Conservation (phyloP, 2,329 filamentous ascomycete genomes). For the Furcasterigmium furcatum region DNA sequence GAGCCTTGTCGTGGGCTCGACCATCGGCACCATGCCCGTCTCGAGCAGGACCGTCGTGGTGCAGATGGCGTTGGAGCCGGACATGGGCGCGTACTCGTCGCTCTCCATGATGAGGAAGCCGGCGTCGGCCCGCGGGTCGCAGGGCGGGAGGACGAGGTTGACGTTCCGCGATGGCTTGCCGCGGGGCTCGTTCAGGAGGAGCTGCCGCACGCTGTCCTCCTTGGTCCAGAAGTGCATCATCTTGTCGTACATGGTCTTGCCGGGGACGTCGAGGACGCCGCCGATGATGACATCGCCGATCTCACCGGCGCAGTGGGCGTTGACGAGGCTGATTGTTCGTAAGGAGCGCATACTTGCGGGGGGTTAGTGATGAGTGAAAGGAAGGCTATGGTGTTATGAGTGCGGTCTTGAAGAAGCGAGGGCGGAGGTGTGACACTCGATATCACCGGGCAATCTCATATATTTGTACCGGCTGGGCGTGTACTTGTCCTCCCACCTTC, state of each 20-base stretch:
- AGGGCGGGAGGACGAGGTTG: slow-evolving; percentile 38
- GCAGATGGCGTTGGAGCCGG: slow-evolving; percentile 40
- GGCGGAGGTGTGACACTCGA: too few relatives aligned
- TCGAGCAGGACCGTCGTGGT: slow-evolving; percentile 41
- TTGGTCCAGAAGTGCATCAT: slow-evolving; percentile 35
- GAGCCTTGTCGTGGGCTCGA: slow-evolving; percentile 36
- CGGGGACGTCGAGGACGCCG: slow-evolving; percentile 38
- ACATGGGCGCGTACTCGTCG: slow-evolving; percentile 36
- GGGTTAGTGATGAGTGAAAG: too few relatives aligned
- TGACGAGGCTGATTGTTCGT: slow-evolving; percentile 23
- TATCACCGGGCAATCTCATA: too few relatives aligned
- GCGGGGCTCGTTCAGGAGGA: slow-evolving; percentile 42
- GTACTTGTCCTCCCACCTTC: too few relatives aligned
- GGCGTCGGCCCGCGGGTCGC: slow-evolving; percentile 37
- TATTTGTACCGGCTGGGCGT: too few relatives aligned
- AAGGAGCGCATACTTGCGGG: slow-evolving; percentile 11
- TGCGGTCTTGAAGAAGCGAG: too few relatives aligned
- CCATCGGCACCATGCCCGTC: slow-evolving; percentile 42
- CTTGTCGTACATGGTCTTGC: slow-evolving; percentile 45
- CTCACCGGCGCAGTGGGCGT: slow-evolving; percentile 34
- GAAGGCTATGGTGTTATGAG: too few relatives aligned
- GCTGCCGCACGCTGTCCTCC: slow-evolving; percentile 33
- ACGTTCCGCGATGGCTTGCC: slow-evolving; percentile 35
- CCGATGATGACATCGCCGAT: slow-evolving; percentile 46
- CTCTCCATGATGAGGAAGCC: slow-evolving; percentile 44